phyloP scores from a whole-genome alignment of 1,284 basidiomycete genomes.

The Fistulina hepatica region DNA sequence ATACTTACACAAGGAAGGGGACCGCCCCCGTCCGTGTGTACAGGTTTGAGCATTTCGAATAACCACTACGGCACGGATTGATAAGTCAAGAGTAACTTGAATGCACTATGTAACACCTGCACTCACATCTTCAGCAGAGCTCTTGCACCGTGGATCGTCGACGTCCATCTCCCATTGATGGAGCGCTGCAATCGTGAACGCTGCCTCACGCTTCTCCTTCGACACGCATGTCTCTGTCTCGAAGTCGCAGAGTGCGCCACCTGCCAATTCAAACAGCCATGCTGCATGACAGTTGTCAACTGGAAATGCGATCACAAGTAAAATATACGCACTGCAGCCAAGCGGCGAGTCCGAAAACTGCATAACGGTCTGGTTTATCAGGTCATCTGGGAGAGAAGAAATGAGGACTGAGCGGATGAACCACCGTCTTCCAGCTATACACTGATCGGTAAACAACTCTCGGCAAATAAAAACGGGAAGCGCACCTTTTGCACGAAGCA shows the following conservation, averaged over 20 bases:
- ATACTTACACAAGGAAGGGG: constrained; percentile 70
- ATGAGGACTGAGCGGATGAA: constrained; percentile 79
- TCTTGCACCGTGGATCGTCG: constrained; percentile 69
- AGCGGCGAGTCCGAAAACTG: constrained; percentile 74
- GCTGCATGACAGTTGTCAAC: constrained; percentile 32
- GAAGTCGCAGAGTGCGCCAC: constrained; percentile 68
- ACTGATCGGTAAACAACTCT: background rate
- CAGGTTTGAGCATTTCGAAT: constrained; percentile 50
- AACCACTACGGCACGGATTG: constrained; percentile 53
- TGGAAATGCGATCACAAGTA: background rate
- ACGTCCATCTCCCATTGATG: constrained; percentile 86
- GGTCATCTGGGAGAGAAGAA: constrained; percentile 71
- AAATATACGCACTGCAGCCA: constrained; percentile 66
- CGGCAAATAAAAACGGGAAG: constrained; percentile 5
- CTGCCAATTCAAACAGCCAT: constrained; percentile 84
- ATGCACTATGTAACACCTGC: constrained; percentile 1
- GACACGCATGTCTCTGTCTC: constrained; percentile 69
- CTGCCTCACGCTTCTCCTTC: constrained; percentile 62
- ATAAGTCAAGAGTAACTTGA: constrained; percentile 4
- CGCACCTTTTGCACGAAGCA: constrained; percentile 69
- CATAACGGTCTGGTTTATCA: constrained; percentile 73
- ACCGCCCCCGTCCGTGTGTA: constrained; percentile 62
- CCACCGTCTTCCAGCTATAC: constrained; percentile 70
- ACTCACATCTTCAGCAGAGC: constrained; percentile 67
- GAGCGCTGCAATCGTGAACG: constrained; percentile 79